Percentiles rank a stretch among this genome's conserved stretches.
Conservation (phyloP, 345 rosid genomes). For the Draba incana region DNA sequence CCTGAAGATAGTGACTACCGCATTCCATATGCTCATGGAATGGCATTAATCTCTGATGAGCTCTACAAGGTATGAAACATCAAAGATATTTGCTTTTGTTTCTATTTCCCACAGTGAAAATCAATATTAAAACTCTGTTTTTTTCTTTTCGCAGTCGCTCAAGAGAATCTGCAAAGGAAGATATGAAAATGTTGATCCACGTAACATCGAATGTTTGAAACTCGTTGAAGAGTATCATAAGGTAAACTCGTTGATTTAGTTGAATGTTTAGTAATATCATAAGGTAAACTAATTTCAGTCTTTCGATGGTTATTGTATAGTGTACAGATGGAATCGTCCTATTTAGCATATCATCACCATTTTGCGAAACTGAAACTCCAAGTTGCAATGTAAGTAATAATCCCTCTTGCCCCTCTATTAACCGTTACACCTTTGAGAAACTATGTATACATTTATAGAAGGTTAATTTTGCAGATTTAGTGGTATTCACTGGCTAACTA, state of each 20-base stretch:
- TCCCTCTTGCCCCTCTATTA: background rate
- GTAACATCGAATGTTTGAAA: slow-evolving; percentile 46
- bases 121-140: too few species aligned
- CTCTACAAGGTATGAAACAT: slow-evolving; percentile 53
- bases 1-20: slow-evolving; percentile 35
- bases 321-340: background rate
- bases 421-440: background rate
- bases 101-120: background rate
- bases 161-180: slow-evolving; percentile 52
- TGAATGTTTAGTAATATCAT: background rate
- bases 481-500: background rate
- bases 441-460: too few species aligned
- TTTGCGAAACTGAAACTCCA: slow-evolving; percentile 6
- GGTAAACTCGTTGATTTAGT: background rate
- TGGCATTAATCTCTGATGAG: slow-evolving; percentile 75
- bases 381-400: slow-evolving; percentile 27
- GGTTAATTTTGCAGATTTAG: slow-evolving; percentile 21
- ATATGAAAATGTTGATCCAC: slow-evolving; percentile 28
- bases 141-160: slow-evolving; percentile 44
- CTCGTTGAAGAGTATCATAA: slow-evolving; percentile 28
- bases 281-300: background rate
- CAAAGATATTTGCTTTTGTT: background rate
- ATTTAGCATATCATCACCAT: background rate
- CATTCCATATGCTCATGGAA: slow-evolving; percentile 62
- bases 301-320: background rate